Percentiles rank a stretch among this genome's conserved stretches.
Conservation (phyloP, 768 basidiomycete genomes). For the Boletus rubroflammeus region DNA sequence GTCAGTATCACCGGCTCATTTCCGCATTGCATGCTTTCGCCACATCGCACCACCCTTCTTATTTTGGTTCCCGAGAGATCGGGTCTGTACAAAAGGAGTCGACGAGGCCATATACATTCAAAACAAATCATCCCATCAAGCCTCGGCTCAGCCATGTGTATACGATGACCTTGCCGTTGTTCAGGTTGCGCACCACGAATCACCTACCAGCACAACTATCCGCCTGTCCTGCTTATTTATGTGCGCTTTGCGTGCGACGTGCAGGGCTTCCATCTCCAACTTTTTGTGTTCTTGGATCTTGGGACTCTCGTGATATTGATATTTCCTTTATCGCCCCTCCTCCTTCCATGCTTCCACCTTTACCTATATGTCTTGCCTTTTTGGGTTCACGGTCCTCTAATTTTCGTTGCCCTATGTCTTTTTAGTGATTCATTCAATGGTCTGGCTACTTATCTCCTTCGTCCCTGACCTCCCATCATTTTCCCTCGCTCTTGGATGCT, state of each 20-base stretch:
- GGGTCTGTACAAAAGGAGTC: slow-evolving; percentile 38
- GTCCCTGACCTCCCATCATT: slow-evolving; percentile 1
- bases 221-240: slow-evolving; percentile 33
- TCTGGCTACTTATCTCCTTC: slow-evolving; percentile 19
- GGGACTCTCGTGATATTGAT: slow-evolving; percentile 32
- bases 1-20: slow-evolving; percentile 40
- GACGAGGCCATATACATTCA: slow-evolving; percentile 32
- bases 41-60: slow-evolving; percentile 36
- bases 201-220: slow-evolving; percentile 19
- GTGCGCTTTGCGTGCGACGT: slow-evolving; percentile 22
- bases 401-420: slow-evolving; percentile 21
- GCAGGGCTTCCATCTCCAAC: slow-evolving; percentile 27
- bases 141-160: slow-evolving; percentile 33
- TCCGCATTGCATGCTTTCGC: slow-evolving; percentile 41
- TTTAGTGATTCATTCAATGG: slow-evolving; percentile 25
- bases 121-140: slow-evolving; percentile 23
- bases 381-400: slow-evolving; percentile 24
- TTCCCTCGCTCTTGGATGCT: neutral
- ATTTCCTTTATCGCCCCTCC: slow-evolving; percentile 18
- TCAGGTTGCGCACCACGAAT: slow-evolving; percentile 25
- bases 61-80: slow-evolving; percentile 29
- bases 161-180: slow-evolving; percentile 24
- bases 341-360: slow-evolving; percentile 12
- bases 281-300: slow-evolving; percentile 42
- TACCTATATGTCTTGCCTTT: slow-evolving; percentile 18